Percentiles rank a stretch among this genome's conserved stretches.
Evolutionary conservation across 352 stramenopile genomes (phyloP).

Genomic region (Pythium angustatum): DNA sequence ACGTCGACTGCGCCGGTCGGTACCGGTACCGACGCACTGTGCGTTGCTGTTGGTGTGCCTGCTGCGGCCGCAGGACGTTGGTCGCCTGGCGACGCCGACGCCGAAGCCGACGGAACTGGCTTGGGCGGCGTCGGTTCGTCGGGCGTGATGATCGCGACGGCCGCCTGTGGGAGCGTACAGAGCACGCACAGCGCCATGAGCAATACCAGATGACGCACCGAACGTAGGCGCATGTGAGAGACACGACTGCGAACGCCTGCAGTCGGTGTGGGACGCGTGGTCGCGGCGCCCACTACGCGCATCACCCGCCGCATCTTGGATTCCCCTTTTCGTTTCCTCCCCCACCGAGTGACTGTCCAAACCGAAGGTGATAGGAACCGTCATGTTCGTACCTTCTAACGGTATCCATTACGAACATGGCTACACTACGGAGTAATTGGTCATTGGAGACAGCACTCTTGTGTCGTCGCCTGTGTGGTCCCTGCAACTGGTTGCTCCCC

Average conservation of each 20-base stretch:
- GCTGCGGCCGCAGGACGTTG: not conserved
- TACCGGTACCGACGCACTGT: no score
- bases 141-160: slow-evolving; percentile 32
- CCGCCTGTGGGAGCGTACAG: not conserved
- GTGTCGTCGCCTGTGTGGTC: not conserved
- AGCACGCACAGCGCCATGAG: slow-evolving; percentile 8
- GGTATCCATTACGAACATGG: slow-evolving; percentile 4
- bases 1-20: no score
- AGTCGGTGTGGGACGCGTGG: not conserved
- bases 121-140: slow-evolving; percentile 28
- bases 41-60: not conserved
- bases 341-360: not conserved
- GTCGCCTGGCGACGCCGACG: not conserved
- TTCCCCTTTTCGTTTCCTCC: not conserved
- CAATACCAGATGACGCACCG: not conserved
- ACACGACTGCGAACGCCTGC: not conserved
- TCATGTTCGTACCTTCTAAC: not conserved
- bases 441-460: slow-evolving; percentile 22
- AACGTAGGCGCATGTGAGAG: not conserved
- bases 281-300: no score
- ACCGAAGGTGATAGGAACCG: no score
- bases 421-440: slow-evolving; percentile 5
- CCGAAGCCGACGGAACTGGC: no score
- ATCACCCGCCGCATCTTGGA: not conserved
- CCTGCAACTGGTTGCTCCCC: not conserved